These are phyloP conservation scores for Noccaea caerulescens DNA, from an alignment of 345 rosid genomes.

Conservation along the genomic window DNA sequence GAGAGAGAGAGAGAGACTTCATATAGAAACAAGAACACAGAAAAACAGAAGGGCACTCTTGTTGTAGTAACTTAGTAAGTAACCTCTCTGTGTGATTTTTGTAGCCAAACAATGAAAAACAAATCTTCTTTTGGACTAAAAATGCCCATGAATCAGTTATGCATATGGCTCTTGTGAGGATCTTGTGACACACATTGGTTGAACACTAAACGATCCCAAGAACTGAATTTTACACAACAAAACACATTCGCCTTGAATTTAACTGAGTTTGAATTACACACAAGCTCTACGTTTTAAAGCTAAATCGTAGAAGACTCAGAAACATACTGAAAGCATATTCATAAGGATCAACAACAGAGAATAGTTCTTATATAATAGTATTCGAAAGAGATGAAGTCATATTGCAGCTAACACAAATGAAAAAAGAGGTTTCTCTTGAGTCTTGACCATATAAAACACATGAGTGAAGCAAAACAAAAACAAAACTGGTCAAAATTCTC, in stretches of 20 bases:
- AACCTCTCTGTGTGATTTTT: constrained; percentile 23
- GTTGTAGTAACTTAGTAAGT: constrained; percentile 22
- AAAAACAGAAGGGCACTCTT: constrained; percentile 10
- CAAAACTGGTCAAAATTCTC: not conserved
- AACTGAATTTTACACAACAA: too few relatives aligned
- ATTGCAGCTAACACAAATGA: constrained; percentile 2
- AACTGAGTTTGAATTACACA: not conserved
- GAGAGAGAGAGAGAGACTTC: constrained; percentile 10
- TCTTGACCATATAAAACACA: not conserved
- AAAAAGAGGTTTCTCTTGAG: constrained; percentile 9
- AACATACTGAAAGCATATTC: not conserved
- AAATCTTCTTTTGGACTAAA: not conserved
- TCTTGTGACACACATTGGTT: too few relatives aligned
- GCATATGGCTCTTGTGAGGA: too few relatives aligned
- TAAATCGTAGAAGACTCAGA: not conserved
- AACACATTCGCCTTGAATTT: too few relatives aligned
- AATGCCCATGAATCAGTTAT: not conserved
- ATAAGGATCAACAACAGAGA: not conserved
- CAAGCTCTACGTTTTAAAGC: not conserved
- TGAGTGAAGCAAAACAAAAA: not conserved
- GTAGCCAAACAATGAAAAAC: constrained; percentile 15
- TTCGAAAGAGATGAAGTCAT: not conserved
- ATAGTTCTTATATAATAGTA: not conserved
- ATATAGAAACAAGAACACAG: constrained; percentile 36
- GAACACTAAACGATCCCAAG: too few relatives aligned